Evolutionary conservation across 192 early-diverging fungal genomes (phyloP), one percentile per base, ranked within the genome.

Genomic region (Coemansia sp.): DNA sequence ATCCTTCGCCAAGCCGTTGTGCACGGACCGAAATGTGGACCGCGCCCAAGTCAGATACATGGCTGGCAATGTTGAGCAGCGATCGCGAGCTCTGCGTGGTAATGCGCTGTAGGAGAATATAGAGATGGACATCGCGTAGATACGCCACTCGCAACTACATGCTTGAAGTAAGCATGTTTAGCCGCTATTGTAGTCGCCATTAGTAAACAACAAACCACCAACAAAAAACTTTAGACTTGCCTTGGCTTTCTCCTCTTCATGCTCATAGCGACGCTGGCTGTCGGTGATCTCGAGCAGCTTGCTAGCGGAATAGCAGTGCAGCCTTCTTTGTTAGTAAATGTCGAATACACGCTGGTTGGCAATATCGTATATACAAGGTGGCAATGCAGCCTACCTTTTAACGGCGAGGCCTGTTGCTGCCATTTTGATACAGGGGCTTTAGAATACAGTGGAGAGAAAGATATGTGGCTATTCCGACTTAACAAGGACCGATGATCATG

Each of bases 101-200:
- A 31, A n/a, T 61, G 12, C 68, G 51, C 65, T 74, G 67, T 10
- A 80, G 64, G 17, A 67, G 38, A n/a, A 68, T 38, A 7, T 65
- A 73, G 27, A 81, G 61, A 37, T 81, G 78, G 5, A 75, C 53
- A 43, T 81, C 73, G 7, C 62, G 68, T 25, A 81, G 65, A 64
- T 75, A 68, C 41, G 61, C 65, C 6, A 67, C 61, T 27, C 36
- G 57, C 6, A 20, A 25, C 77, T 80, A 74, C 47, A 60, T 22
- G 62, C 35, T 3, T 25, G 47, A 37, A 5, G n/a, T n/a, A n/a
- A 7, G 57, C 8, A 29, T 40, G 10, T 29, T 19, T 45, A 36
- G 36, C 60, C 7, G 32, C 7, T 7, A 7, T 25, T 43, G 40
- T 9, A 22, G 32, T n/a, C n/a, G n/a, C 31, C 19, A 32, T 6